These are phyloP conservation scores for Diaporthe sp. DNA, from an alignment of 2,329 filamentous ascomycete genomes.

Conservation along the genomic window DNA sequence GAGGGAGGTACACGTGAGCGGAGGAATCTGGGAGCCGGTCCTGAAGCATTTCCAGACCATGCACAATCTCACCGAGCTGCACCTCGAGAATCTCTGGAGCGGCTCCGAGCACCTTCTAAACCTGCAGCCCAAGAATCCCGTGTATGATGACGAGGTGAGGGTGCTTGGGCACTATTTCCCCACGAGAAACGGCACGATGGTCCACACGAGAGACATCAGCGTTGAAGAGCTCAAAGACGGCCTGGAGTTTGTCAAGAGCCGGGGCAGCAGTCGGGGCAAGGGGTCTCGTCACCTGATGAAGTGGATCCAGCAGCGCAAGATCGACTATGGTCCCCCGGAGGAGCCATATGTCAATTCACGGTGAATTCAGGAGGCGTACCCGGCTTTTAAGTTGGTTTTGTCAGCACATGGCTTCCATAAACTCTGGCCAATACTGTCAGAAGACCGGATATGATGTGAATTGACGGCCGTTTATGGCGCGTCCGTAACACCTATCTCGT, in stretches of 20 bases:
- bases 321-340: conserved; percentile 7
- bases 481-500: no score
- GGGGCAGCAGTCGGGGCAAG: conserved; percentile 9
- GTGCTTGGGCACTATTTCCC: not conserved
- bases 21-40: conserved; percentile 7
- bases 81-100: conserved; percentile 31
- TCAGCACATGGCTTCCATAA: not conserved
- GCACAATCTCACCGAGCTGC: not conserved
- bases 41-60: not conserved
- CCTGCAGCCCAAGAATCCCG: not conserved
- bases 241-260: not conserved
- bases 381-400: not conserved
- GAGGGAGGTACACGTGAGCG: conserved; percentile 4
- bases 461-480: not conserved
- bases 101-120: conserved; percentile 20
- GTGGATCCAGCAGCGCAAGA: conserved; percentile 17
- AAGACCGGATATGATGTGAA: not conserved
- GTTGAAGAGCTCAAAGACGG: conserved; percentile 4
- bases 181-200: conserved; percentile 3
- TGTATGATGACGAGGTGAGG: not conserved
- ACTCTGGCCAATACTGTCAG: no score
- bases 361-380: not conserved
- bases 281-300: conserved; percentile 1
- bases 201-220: conserved; percentile 24
- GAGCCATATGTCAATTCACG: not conserved